Evolutionary conservation across 306 rosid genomes (phyloP), one percentile per base, ranked within the genome.

Genomic region (Hippophae tibetana): DNA sequence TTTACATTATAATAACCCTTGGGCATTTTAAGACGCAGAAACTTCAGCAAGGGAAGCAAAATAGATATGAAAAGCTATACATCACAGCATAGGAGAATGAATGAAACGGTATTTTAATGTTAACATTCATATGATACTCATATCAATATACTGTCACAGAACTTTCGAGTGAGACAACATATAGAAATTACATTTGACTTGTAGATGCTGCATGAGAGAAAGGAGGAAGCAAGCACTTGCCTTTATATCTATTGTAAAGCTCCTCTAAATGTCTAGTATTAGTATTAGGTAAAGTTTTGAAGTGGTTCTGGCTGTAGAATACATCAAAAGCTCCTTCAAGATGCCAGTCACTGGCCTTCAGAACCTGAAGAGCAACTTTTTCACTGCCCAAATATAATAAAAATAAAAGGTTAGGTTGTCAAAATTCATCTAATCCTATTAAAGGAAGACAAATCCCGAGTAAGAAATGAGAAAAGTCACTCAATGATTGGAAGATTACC

Each of bases 251-350:
- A 69, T 78, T 93, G 72, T 84, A 88, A 61, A 93, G 87, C 85
- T 93, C 90, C 90, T 88, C 97, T 84, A 93, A 75, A 69, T 93
- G 89, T 84, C 95, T 84, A 50, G 85, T 79, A 78, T 88, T 97
- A 49, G 95, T 78, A 52, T 31, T 2, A 31, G 38, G 38, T 31
- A 77, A 68, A 23, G 93, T 31, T 73, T 79, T 86, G 56, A 80
- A 65, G 75, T 86, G 99, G 57, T 96, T 95, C 58, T 88, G 99
- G 77, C 87, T 93, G 76, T 93, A 93, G 79, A 93, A 93, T 62
- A 73, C 78, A 77, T 93, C 99, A 80, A 93, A 86, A 46, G 99
- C 97, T 75, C 95, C 94, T 84, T 93, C 99, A 75, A 93, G 90
- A 75, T 93, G 79, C 99, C 99, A 93, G 74, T 93, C 99, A 60